These are phyloP conservation scores for Rugosomyces carneus DNA, from an alignment of 1,284 basidiomycete species.

Conservation along the genomic window DNA sequence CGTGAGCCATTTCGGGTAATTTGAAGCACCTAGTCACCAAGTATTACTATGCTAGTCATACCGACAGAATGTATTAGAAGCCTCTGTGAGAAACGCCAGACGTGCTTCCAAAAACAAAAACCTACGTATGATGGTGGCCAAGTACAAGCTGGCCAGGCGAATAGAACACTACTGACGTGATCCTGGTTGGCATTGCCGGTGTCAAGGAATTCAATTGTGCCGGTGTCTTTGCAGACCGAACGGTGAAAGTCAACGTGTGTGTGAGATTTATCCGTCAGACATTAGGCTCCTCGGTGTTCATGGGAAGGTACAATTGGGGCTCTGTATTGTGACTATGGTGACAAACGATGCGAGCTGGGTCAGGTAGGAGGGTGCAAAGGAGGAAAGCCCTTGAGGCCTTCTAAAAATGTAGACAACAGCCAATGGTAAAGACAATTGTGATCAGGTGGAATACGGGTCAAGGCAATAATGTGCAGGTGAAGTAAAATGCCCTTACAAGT, in stretches of 20 bases:
- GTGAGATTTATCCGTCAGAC: neutral
- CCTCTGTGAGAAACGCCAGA: too few species aligned
- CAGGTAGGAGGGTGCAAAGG: neutral
- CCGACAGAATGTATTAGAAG: too few species aligned
- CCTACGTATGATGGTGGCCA: too few species aligned
- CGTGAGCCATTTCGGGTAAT: neutral
- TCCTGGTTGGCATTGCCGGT: too few species aligned
- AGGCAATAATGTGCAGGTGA: conserved; percentile 20
- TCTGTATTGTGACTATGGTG: conserved; percentile 17
- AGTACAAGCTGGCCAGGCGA: too few species aligned
- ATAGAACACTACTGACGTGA: too few species aligned
- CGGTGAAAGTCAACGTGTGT: neutral
- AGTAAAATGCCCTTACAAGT: conserved; percentile 17
- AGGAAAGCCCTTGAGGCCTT: conserved; percentile 19
- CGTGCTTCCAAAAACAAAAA: too few species aligned
- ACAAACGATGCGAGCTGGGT: conserved; percentile 12
- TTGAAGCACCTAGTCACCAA: neutral
- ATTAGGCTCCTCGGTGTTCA: neutral
- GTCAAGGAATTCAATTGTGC: too few species aligned
- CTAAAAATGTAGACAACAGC: conserved; percentile 12
- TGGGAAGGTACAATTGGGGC: conserved; percentile 14
- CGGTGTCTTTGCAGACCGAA: neutral
- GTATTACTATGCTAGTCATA: too few species aligned
- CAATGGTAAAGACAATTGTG: too few species aligned
- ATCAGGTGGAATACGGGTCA: conserved; percentile 3